Percentiles rank a stretch among this genome's conserved stretches.
These are phyloP conservation scores for Oryza nivara DNA, from an alignment of 176 grass and related monocot genomes.

Conservation along the genomic window DNA sequence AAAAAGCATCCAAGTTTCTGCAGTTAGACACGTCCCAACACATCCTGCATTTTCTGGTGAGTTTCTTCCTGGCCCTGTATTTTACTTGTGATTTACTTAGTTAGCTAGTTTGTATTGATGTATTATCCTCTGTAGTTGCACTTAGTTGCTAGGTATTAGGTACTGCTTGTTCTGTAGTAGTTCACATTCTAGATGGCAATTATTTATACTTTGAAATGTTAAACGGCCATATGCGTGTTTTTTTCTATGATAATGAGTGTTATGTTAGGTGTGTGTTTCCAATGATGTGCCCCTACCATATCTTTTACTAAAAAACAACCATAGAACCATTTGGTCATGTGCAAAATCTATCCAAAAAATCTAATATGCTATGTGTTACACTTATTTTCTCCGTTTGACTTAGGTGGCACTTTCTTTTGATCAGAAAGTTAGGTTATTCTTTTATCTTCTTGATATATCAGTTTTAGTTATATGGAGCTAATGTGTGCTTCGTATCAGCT, in stretches of 20 bases:
- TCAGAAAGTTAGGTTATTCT: not conserved
- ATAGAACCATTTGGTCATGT: not conserved
- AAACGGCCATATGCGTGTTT: not conserved
- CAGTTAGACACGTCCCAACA: constrained; percentile 64
- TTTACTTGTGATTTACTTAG: not conserved
- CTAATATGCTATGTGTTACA: not conserved
- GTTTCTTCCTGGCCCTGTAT: constrained; percentile 4
- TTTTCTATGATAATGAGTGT: not conserved
- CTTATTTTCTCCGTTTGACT: not conserved
- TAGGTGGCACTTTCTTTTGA: not conserved
- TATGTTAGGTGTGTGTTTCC: not conserved
- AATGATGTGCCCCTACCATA: not conserved
- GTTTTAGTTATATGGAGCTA: not conserved
- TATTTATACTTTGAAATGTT: not conserved
- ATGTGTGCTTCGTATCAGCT: not conserved
- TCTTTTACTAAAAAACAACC: not conserved
- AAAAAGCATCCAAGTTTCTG: constrained; percentile 72
- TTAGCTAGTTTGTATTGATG: not conserved
- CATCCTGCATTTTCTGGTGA: constrained; percentile 68
- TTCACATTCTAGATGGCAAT: constrained; percentile 15
- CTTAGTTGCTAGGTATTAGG: not conserved
- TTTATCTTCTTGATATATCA: not conserved
- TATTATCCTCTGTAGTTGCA: not conserved
- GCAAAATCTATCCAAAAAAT: not conserved
- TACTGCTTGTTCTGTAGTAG: constrained; percentile 1